Percentiles rank a stretch among this genome's conserved stretches.
Conservation (phyloP, 345 rosid species). For the Eutrema heterophyllum region DNA sequence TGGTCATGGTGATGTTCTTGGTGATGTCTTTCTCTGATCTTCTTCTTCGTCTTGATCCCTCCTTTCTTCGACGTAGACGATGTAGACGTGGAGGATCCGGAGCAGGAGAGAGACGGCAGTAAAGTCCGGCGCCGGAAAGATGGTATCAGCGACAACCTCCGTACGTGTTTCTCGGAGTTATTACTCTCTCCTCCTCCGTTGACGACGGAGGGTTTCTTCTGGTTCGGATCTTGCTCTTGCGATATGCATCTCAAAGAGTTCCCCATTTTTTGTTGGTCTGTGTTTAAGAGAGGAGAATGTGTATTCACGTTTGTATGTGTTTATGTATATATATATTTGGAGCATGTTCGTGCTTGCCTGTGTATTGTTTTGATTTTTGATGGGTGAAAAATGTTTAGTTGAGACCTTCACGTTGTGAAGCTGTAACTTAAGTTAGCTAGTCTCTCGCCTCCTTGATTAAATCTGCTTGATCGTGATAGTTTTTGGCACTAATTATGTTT, state of each 20-base stretch:
- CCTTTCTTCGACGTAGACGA: slow-evolving; percentile 30
- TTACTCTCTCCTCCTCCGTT: slow-evolving; percentile 14
- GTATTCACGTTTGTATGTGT: slow-evolving; percentile 14
- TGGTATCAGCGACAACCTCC: slow-evolving; percentile 26
- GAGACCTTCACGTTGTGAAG: slow-evolving; percentile 35
- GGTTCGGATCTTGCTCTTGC: slow-evolving; percentile 33
- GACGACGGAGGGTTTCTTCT: slow-evolving; percentile 25
- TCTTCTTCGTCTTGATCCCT: slow-evolving; percentile 29
- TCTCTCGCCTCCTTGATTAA: not conserved
- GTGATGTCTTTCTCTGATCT: slow-evolving; percentile 34
- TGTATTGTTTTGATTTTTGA: slow-evolving; percentile 3
- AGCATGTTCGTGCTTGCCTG: slow-evolving; percentile 30
- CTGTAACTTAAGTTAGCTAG: slow-evolving; percentile 6
- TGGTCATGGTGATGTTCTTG: slow-evolving; percentile 26
- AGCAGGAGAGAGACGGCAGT: slow-evolving; percentile 30
- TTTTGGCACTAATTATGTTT: slow-evolving; percentile 1
- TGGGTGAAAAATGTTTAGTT: slow-evolving; percentile 26
- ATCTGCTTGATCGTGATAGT: slow-evolving; percentile 15
- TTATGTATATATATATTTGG: slow-evolving; percentile 2
- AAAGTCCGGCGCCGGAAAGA: slow-evolving; percentile 30
- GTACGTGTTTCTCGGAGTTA: slow-evolving; percentile 19
- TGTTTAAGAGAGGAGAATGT: not conserved
- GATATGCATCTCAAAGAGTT: slow-evolving; percentile 36
- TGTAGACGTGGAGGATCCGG: slow-evolving; percentile 29
- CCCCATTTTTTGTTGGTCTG: slow-evolving; percentile 15